Percentiles rank a stretch among this genome's conserved stretches.
phyloP scores from a whole-genome alignment of 805 yeast species.

The Millerozyma miso region DNA sequence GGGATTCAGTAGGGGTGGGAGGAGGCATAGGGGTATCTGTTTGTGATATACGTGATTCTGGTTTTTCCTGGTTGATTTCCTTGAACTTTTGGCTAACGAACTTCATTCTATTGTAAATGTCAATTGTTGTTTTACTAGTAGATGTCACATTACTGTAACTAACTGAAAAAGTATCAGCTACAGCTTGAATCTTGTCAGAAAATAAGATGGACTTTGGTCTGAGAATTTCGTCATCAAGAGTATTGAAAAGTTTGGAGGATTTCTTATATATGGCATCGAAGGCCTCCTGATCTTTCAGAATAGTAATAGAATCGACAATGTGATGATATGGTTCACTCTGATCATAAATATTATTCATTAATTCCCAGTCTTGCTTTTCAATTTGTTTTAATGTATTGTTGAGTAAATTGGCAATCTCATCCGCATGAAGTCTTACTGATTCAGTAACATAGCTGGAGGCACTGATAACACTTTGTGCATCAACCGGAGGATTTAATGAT shows the following conservation, averaged over 20 bases:
- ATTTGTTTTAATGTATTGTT: conserved; percentile 32
- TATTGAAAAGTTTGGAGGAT: conserved; percentile 8
- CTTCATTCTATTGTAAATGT: conserved; percentile 11
- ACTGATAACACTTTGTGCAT: conserved; percentile 50
- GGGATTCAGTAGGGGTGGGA: background rate
- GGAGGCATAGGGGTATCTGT: no score
- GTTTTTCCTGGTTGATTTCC: conserved; percentile 4
- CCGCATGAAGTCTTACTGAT: conserved; percentile 54
- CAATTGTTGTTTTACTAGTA: conserved; percentile 14
- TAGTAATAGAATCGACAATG: background rate
- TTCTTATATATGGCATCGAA: conserved; percentile 10
- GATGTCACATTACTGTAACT: conserved; percentile 8
- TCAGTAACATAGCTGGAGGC: conserved; percentile 46
- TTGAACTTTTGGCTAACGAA: conserved; percentile 9
- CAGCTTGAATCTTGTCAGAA: background rate
- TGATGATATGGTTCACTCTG: background rate
- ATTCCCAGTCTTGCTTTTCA: conserved; percentile 33
- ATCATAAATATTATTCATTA: conserved; percentile 26
- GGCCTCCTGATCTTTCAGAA: conserved; percentile 4
- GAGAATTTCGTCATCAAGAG: conserved; percentile 3
- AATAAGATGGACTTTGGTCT: conserved; percentile 13
- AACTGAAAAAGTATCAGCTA: conserved; percentile 1
- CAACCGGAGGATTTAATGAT: conserved; percentile 49
- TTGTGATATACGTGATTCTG: no score
- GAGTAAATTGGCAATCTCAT: conserved; percentile 56